Percentiles rank a stretch among this genome's conserved stretches.
Evolutionary conservation across 805 yeast genomes (phyloP).

Genomic region (Debaryomyces hansenii): DNA sequence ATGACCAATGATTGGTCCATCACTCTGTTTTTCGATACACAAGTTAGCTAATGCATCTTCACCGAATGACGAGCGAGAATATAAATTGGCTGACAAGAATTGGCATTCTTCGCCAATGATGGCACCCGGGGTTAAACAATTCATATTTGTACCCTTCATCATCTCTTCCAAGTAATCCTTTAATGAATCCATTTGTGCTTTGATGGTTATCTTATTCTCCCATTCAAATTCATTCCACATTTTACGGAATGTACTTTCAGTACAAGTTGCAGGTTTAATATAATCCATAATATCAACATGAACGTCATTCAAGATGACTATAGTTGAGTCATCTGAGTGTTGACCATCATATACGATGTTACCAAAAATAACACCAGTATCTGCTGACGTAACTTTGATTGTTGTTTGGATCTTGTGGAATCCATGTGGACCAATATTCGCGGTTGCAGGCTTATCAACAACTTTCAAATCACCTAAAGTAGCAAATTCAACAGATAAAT

Average conservation of each 20-base stretch:
- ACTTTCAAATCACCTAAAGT: slow-evolving; percentile 95
- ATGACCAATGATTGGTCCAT: slow-evolving; percentile 84
- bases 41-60: slow-evolving; percentile 96
- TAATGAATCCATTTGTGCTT: slow-evolving; percentile 63
- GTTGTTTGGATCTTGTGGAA: slow-evolving; percentile 89
- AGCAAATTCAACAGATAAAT: slow-evolving; percentile 91
- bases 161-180: slow-evolving; percentile 77
- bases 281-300: slow-evolving; percentile 97
- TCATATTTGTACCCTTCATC: slow-evolving; percentile 87
- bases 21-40: slow-evolving; percentile 80
- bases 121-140: slow-evolving; percentile 88
- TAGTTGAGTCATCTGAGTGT: slow-evolving; percentile 83
- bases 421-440: slow-evolving; percentile 95
- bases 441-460: slow-evolving; percentile 85
- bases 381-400: slow-evolving; percentile 93
- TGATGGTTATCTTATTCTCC: slow-evolving; percentile 96
- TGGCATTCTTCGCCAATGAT: slow-evolving; percentile 86
- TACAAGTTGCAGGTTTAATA: slow-evolving; percentile 89
- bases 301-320: slow-evolving; percentile 90
- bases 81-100: slow-evolving; percentile 91
- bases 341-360: slow-evolving; percentile 96
- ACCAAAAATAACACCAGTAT: slow-evolving; percentile 97
- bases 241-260: slow-evolving; percentile 86
- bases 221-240: slow-evolving; percentile 99
- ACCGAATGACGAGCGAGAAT: slow-evolving; percentile 90